Conservation (phyloP, 108 stramenopile species). For the Conticribra weissflogii region DNA sequence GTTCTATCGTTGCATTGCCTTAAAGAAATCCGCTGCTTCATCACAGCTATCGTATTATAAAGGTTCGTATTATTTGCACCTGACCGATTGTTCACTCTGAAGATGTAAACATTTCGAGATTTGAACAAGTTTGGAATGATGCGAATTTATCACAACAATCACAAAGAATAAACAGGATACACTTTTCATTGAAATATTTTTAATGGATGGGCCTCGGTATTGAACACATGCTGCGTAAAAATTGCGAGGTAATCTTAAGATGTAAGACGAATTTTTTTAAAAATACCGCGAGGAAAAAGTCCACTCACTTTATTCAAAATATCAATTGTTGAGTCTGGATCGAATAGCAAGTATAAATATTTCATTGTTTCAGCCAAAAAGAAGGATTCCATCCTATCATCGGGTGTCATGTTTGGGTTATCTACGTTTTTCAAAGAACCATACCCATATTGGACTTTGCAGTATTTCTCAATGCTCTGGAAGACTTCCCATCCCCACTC, state of each 20-base stretch:
- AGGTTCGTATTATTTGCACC: too few species aligned
- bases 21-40: too few species aligned
- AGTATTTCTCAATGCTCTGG: slow-evolving; percentile 90
- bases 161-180: neutral
- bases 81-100: too few species aligned
- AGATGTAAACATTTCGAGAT: too few species aligned
- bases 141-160: neutral
- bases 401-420: slow-evolving; percentile 31
- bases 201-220: slow-evolving; percentile 97
- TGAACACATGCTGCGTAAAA: slow-evolving; percentile 82
- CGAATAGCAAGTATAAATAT: slow-evolving; percentile 93
- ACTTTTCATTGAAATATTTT: slow-evolving; percentile 47
- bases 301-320: slow-evolving; percentile 67
- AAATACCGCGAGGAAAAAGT: too few species aligned
- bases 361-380: slow-evolving; percentile 97
- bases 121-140: too few species aligned
- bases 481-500: slow-evolving; percentile 98
- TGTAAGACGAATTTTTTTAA: neutral
- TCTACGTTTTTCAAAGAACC: slow-evolving; percentile 77
- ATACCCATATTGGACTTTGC: slow-evolving; percentile 81
- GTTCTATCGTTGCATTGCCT: too few species aligned
- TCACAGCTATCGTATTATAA: too few species aligned
- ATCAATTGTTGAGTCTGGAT: slow-evolving; percentile 90
- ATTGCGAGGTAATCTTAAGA: neutral
- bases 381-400: slow-evolving; percentile 95